Conservation (phyloP, 2,329 filamentous ascomycete genomes). For the Clonostachys rhizophaga region DNA sequence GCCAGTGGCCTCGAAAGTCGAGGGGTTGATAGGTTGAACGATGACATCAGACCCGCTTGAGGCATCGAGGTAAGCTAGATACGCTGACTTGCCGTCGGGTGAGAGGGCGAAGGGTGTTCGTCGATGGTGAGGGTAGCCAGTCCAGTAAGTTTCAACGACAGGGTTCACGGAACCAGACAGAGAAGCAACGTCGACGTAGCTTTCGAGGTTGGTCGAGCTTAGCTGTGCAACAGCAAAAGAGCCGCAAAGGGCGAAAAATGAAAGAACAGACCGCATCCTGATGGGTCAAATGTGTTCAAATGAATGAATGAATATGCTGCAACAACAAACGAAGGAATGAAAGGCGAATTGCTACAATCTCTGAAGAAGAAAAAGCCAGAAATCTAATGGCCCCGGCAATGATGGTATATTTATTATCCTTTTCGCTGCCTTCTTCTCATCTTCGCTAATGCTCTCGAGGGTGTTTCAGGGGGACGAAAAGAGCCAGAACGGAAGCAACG, state of each 20-base stretch:
- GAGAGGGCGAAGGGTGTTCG: slow-evolving; percentile 60
- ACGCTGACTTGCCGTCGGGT: slow-evolving; percentile 53
- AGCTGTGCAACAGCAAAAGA: neutral
- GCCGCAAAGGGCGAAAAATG: neutral
- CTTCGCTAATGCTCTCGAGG: too few species aligned
- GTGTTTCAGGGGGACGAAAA: too few species aligned
- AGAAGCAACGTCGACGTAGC: slow-evolving; percentile 32
- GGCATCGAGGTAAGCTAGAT: slow-evolving; percentile 54
- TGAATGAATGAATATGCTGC: too few species aligned
- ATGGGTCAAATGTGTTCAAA: neutral
- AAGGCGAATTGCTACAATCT: too few species aligned
- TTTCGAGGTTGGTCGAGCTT: slow-evolving; percentile 8
- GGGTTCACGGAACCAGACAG: slow-evolving; percentile 50
- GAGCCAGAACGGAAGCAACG: too few species aligned
- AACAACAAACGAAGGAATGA: too few species aligned
- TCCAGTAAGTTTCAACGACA: slow-evolving; percentile 57
- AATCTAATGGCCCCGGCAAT: too few species aligned
- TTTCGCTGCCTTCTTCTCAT: too few species aligned
- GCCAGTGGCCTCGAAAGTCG: slow-evolving; percentile 48
- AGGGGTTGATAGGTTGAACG: slow-evolving; percentile 49
- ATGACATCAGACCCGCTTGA: slow-evolving; percentile 47
- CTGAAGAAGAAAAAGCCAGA: too few species aligned
- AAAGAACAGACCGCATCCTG: neutral
- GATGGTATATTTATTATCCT: too few species aligned
- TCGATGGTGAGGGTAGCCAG: slow-evolving; percentile 53